Percentiles rank a stretch among this genome's conserved stretches.
Conservation (phyloP, 2,329 filamentous ascomycete genomes). For the Arthroderma sp. region DNA sequence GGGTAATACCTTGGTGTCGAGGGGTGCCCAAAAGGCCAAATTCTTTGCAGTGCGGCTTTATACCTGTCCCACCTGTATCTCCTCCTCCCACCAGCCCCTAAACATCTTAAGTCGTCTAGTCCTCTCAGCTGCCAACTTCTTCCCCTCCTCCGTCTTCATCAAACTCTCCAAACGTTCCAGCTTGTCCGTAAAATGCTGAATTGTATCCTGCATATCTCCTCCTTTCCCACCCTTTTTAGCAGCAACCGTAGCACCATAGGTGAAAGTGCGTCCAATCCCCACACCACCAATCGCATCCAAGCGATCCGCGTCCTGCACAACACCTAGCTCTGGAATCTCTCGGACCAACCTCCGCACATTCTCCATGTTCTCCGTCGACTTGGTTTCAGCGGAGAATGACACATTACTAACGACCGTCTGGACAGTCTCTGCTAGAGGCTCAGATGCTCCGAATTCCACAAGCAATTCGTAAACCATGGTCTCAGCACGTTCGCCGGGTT, state of each 20-base stretch:
- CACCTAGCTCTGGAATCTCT: conserved; percentile 57
- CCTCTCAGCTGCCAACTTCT: conserved; percentile 35
- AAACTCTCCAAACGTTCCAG: conserved; percentile 49
- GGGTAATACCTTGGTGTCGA: conserved; percentile 6
- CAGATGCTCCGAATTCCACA: conserved; percentile 36
- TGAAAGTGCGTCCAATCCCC: conserved; percentile 66
- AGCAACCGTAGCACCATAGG: conserved; percentile 41
- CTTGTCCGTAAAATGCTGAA: conserved; percentile 68
- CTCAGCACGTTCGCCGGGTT: background rate
- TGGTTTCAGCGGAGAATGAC: conserved; percentile 62
- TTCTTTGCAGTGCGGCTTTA: conserved; percentile 1
- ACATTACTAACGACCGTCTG: conserved; percentile 64
- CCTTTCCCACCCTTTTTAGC: conserved; percentile 12
- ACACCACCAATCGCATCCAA: conserved; percentile 84
- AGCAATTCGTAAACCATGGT: conserved; percentile 20
- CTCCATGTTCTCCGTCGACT: conserved; percentile 38
- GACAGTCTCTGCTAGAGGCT: conserved; percentile 49
- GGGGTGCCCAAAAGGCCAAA: background rate
- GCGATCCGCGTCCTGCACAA: conserved; percentile 86
- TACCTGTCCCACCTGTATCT: conserved; percentile 16
- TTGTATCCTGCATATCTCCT: conserved; percentile 47
- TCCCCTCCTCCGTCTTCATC: conserved; percentile 51
- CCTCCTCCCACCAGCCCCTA: conserved; percentile 42
- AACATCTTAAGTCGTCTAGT: conserved; percentile 39
- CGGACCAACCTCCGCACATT: conserved; percentile 49